These are phyloP conservation scores for Microcyclosporella mali DNA, from an alignment of 2,329 filamentous ascomycete species.

Conservation along the genomic window DNA sequence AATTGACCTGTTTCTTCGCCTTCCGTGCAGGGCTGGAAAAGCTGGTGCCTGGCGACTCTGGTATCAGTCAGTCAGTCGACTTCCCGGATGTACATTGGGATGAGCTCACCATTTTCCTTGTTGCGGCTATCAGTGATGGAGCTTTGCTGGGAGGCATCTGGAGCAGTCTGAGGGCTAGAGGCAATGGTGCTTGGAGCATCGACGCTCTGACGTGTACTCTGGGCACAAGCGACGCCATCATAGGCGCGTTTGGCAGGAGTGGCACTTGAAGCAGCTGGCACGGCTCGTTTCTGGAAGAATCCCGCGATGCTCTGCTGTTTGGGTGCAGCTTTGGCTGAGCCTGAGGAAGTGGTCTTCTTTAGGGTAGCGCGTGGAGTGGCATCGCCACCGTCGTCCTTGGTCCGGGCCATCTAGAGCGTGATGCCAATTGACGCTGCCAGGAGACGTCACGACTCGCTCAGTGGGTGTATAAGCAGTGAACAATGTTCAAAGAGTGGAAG, in stretches of 20 bases:
- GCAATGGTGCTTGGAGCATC: slow-evolving; percentile 14
- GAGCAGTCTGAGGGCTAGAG: slow-evolving; percentile 17
- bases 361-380: slow-evolving; percentile 23
- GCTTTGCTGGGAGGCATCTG: slow-evolving; percentile 44
- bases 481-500: slow-evolving; percentile 3
- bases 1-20: slow-evolving; percentile 64
- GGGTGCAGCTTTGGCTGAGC: slow-evolving; percentile 43
- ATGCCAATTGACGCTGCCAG: no score
- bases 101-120: slow-evolving; percentile 45
- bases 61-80: slow-evolving; percentile 38
- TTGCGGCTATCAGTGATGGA: slow-evolving; percentile 45
- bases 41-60: slow-evolving; percentile 40
- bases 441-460: slow-evolving; percentile 27
- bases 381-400: slow-evolving; percentile 4
- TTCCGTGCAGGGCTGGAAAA: slow-evolving; percentile 73
- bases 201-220: slow-evolving; percentile 30
- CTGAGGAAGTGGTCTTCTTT: slow-evolving; percentile 39
- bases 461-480: slow-evolving; percentile 38
- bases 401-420: slow-evolving; percentile 10
- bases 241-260: slow-evolving; percentile 30
- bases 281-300: slow-evolving; percentile 61
- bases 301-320: slow-evolving; percentile 68
- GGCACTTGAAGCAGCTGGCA: slow-evolving; percentile 43
- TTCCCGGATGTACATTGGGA: slow-evolving; percentile 6
- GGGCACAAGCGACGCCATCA: slow-evolving; percentile 22